Base-by-base conservation (phyloP, 2,329 filamentous ascomycete genomes). In the Colletotrichum ledebouriae region DNA sequence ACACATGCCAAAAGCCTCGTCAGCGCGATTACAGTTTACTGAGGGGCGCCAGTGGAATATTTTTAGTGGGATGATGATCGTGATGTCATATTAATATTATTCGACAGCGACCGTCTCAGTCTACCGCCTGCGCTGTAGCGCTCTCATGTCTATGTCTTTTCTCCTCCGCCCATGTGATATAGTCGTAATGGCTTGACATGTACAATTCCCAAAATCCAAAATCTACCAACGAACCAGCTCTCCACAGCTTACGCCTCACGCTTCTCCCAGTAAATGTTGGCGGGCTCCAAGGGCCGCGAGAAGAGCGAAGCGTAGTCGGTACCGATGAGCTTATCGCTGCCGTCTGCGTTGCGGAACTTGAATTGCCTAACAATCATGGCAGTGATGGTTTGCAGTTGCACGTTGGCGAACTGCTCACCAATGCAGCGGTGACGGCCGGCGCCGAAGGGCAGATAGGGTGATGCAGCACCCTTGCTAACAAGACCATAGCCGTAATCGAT, bases 401-500 rank as follows among this genome's bases (percentile, higher is more conserved):
- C 86, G 78, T 97, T 97, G 73, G 95, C 95, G 79, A 98, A 98
- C 76, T 97, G 94, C 85, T 98, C 95, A 72, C 95, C 95, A 76
- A 98, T 98, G 81, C 95, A 98, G 72, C 95, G 87, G 81, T 98
- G 95, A 73, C 95, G 87, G 47, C 95, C 95, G 34, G 94, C 95
- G 67, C 95, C 95, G 77, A 98, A 98, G 2, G 95, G 95, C 55
- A 98, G 88, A 79, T 98, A 98, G 0, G 95, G 94, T 59, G 92
- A 97, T 68, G 89, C 89, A 13, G 93, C 91, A 63, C 95, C 95
- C 85, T 98, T 97, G 85, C 89, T 94, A 73, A 98, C 92, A 58
- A 97, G 84, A 70, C 95, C 95, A 79, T 97, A 98, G 39, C 95
- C 95, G 78, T 98, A 98, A 78, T 98, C 95, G 70, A 95, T 87